Evolutionary conservation across 345 rosid species (phyloP).

Genomic region (Heritiera littoralis): DNA sequence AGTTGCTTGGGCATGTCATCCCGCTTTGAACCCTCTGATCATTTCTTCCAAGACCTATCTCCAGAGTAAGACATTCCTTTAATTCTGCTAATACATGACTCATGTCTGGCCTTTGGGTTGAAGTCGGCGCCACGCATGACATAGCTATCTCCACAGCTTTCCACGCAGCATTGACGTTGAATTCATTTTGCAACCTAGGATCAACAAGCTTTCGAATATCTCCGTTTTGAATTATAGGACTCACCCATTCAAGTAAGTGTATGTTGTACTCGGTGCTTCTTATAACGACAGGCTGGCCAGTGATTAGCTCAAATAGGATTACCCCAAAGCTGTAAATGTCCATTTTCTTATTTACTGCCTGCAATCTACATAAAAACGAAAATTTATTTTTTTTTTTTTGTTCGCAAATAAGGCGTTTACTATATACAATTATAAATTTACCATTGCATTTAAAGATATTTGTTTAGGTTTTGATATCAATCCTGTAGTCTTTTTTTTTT

Average conservation of each 20-base stretch:
- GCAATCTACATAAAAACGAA: background rate
- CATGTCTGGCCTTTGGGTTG: conserved; percentile 34
- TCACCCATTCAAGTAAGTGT: background rate
- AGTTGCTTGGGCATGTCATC: background rate
- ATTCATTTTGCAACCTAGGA: conserved; percentile 13
- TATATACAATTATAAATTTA: too few species aligned
- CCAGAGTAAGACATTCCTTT: conserved; percentile 30
- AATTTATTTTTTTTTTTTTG: background rate
- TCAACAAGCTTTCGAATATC: conserved; percentile 36
- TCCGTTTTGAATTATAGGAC: conserved; percentile 27
- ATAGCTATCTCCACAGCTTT: conserved; percentile 26
- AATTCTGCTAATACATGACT: conserved; percentile 25
- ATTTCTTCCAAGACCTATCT: conserved; percentile 8
- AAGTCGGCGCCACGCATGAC: background rate
- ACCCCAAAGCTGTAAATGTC: conserved; percentile 48
- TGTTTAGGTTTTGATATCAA: too few species aligned
- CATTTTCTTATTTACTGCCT: conserved; percentile 26
- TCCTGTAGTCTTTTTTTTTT: background rate
- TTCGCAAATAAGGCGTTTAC: background rate
- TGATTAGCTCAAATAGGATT: conserved; percentile 41
- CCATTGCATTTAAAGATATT: too few species aligned
- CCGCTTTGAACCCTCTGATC: background rate
- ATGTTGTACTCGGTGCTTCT: background rate
- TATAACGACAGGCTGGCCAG: conserved; percentile 33
- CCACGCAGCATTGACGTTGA: conserved; percentile 30